Base-by-base conservation (phyloP, 768 basidiomycete species). In the Gloeophyllum trabeum region DNA sequence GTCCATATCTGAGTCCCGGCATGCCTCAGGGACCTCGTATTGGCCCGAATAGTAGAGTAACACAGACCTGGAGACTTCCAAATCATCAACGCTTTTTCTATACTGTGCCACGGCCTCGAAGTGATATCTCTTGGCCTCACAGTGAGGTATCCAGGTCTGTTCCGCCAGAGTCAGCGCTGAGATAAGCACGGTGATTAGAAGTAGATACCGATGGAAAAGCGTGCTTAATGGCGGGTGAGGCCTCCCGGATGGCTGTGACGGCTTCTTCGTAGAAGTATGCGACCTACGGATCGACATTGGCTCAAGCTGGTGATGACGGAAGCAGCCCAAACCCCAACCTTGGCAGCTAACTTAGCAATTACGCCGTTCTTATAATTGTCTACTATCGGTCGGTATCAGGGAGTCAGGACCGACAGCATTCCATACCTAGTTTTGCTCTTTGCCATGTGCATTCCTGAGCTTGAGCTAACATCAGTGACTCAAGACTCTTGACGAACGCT, bases 381-480 rank as follows among this genome's bases (percentile, higher is more conserved):
- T 77, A 51, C 12, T 46, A 37, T 16, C 16, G 24, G 40, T 24
- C 42, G 7, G 5, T 4, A 42, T 25, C 43, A 32, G 39, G 14
- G 19, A 2, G 24, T 18, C 12, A 21, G n/a, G 14, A 24, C 12
- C 13, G 12, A 32, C 34, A 23, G 19, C 37, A 34, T 6, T 2
- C 51, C 56, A 51, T 51, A 89, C 91, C 86, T 45, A 87, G 61
- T 54, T 83, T 81, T 13, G 92, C 92, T 49, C 83, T 75, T 56
- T 94, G 92, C 93, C 93, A 98, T 32, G 80, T 89, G 55, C 89
- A 94, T 62, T 99, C 96, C 51, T 98, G 94, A 1, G 92, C 93
- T 59, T 97, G 90, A 1, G 91, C 91, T 4, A 93, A 70, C 76
- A 90, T 82, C 43, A 97, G 70, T 48, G 61, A 73, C 54, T 87